These are phyloP conservation scores for Backusella luteola DNA, from an alignment of 192 early-diverging fungal genomes.

Conservation along the genomic window DNA sequence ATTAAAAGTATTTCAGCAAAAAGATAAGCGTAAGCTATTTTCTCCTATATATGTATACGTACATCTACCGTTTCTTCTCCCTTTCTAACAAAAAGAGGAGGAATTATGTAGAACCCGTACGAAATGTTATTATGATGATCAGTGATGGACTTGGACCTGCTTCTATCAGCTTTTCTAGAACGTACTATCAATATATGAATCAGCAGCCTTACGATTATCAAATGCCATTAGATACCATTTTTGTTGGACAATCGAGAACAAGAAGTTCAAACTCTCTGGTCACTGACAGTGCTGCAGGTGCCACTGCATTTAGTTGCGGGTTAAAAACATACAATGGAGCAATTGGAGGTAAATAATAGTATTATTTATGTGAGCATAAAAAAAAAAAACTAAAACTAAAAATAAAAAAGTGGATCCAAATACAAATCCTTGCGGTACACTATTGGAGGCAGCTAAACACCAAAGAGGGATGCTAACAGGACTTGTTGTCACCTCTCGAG, in stretches of 20 bases:
- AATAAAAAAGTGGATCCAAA: constrained; percentile 52
- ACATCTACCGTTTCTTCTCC: neutral
- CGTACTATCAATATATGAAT: constrained; percentile 71
- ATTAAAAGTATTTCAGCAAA: neutral
- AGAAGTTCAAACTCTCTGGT: constrained; percentile 76
- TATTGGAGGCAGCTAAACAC: constrained; percentile 92
- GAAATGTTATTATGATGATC: constrained; percentile 85
- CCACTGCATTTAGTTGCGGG: constrained; percentile 92
- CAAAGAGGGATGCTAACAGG: constrained; percentile 77
- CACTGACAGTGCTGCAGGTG: constrained; percentile 97
- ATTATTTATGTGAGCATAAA: neutral
- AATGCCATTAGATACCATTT: constrained; percentile 66
- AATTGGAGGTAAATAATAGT: constrained; percentile 69
- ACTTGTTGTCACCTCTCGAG: constrained; percentile 88
- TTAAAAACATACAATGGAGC: constrained; percentile 94
- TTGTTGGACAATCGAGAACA: constrained; percentile 90
- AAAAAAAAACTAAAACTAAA: neutral
- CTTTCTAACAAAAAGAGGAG: neutral
- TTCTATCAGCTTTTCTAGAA: constrained; percentile 84
- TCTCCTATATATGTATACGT: neutral
- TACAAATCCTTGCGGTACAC: constrained; percentile 80
- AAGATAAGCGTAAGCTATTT: neutral
- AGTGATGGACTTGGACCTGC: constrained; percentile 96
- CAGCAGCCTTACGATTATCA: constrained; percentile 50
- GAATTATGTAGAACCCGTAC: neutral